Evolutionary conservation across 371 early-diverging fungal species (phyloP).

Genomic region (Synchytrium microbalum): DNA sequence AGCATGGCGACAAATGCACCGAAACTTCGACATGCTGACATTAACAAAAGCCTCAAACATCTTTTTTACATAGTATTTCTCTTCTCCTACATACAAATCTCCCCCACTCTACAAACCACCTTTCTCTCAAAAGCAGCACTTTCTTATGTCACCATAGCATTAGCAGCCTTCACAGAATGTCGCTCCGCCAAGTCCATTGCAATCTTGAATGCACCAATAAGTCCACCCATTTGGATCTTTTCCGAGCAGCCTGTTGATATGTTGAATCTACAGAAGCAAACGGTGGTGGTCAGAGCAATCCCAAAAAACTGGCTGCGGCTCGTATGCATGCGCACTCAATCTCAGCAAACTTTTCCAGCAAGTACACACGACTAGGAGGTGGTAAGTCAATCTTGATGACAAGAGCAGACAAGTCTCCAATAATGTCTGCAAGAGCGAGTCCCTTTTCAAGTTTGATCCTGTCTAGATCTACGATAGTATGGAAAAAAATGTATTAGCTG

Average conservation of each 20-base stretch:
- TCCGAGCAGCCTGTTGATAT: conserved; percentile 75
- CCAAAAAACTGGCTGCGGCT: conserved; percentile 3
- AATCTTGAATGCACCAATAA: conserved; percentile 70
- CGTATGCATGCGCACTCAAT: conserved; percentile 59
- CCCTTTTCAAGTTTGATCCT: conserved; percentile 74
- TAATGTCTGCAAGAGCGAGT: conserved; percentile 80
- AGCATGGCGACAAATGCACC: too few relatives aligned
- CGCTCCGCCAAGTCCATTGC: conserved; percentile 53
- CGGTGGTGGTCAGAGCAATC: background rate
- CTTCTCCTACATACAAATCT: too few relatives aligned
- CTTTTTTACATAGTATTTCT: too few relatives aligned
- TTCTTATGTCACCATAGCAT: background rate
- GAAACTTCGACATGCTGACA: too few relatives aligned
- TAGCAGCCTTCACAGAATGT: background rate
- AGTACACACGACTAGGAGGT: conserved; percentile 46
- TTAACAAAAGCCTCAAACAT: too few relatives aligned
- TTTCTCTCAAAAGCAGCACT: too few relatives aligned
- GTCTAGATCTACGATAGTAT: conserved; percentile 48
- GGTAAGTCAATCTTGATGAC: conserved; percentile 62
- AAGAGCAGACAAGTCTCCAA: conserved; percentile 62
- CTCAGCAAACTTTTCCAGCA: conserved; percentile 74
- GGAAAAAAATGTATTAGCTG: conserved; percentile 3
- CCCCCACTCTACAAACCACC: too few relatives aligned
- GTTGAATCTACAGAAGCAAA: conserved; percentile 44
- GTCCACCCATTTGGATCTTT: conserved; percentile 68